phyloP scores from a whole-genome alignment of 352 stramenopile genomes.

The Globisporangium megalacanthum region DNA sequence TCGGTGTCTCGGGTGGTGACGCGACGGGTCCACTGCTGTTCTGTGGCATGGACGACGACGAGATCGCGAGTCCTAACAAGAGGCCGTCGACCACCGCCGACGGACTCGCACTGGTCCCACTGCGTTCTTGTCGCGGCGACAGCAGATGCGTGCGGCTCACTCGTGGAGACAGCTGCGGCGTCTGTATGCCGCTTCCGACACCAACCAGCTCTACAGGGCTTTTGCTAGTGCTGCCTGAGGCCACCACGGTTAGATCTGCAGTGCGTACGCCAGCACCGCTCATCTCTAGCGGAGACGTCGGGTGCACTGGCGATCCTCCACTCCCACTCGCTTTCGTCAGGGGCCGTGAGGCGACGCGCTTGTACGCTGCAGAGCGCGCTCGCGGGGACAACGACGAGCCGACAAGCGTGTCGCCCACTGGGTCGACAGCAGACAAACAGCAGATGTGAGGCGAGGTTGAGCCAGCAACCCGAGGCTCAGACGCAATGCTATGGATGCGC shows the following conservation, averaged over 20 bases:
- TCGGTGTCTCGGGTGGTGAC: neutral
- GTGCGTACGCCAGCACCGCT: neutral
- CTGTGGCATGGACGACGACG: neutral
- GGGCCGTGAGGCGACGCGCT: neutral
- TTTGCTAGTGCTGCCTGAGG: neutral
- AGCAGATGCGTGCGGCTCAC: neutral
- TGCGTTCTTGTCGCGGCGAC: neutral
- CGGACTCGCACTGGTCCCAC: neutral
- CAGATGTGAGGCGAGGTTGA: neutral
- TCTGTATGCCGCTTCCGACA: neutral
- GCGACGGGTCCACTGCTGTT: neutral
- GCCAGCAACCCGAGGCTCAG: neutral
- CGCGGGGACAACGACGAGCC: constrained; percentile 6
- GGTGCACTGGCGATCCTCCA: neutral
- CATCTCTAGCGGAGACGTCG: neutral
- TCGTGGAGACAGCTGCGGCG: constrained; percentile 5
- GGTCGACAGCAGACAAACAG: neutral
- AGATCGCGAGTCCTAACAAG: constrained; percentile 5
- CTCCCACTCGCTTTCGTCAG: neutral
- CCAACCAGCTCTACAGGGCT: neutral
- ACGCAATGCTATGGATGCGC: too few relatives aligned
- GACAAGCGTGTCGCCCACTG: neutral
- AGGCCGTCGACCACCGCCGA: neutral
- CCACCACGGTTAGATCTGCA: neutral
- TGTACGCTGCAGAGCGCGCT: constrained; percentile 12